Base-by-base conservation (phyloP, 495 filamentous ascomycete genomes). In the Hypoxylon trugodes region DNA sequence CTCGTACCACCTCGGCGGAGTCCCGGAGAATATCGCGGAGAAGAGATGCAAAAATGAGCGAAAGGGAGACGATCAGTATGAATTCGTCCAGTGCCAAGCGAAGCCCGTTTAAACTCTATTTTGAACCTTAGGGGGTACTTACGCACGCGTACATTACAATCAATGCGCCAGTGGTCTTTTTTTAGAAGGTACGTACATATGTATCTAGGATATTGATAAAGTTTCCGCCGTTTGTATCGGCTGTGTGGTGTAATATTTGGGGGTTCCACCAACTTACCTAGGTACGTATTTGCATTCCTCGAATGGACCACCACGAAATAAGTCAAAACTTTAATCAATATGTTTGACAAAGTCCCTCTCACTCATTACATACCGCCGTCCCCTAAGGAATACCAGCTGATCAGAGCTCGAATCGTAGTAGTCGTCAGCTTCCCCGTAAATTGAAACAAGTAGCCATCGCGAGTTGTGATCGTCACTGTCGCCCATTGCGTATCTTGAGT, bases 71-170 rank as follows among this genome's bases (percentile, higher is more conserved):
- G 12, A 49, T 5, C 2, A 35, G 9, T 18, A 46, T 42, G 26
- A 15, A 30, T 6, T 42, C 12, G 18, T 38, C n/a, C 6, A 5
- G 8, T 42, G 19, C 45, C 15, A 59, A 59, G 26, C 10, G n/a
- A 24, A 22, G 32, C 6, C 45, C 45, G 35, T 42, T n/a, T 37
- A 18, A 59, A 59, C 35, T 25, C 28, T 59, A 24, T 58, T 21
- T 25, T 28, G 16, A n/a, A n/a, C n/a, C n/a, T n/a, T n/a, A n/a
- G n/a, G n/a, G n/a, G n/a, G n/a, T n/a, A n/a, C n/a, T n/a, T n/a
- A n/a, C n/a, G n/a, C n/a, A n/a, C n/a, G n/a, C n/a, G n/a, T n/a
- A n/a, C n/a, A n/a, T n/a, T n/a, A n/a, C n/a, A n/a, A n/a, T n/a
- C n/a, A n/a, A n/a, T n/a, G n/a, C n/a, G n/a, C n/a, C n/a, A n/a